Percentiles rank a stretch among this genome's conserved stretches.
These are phyloP conservation scores for Hericium rajendrae DNA, from an alignment of 768 basidiomycete species.

Conservation along the genomic window DNA sequence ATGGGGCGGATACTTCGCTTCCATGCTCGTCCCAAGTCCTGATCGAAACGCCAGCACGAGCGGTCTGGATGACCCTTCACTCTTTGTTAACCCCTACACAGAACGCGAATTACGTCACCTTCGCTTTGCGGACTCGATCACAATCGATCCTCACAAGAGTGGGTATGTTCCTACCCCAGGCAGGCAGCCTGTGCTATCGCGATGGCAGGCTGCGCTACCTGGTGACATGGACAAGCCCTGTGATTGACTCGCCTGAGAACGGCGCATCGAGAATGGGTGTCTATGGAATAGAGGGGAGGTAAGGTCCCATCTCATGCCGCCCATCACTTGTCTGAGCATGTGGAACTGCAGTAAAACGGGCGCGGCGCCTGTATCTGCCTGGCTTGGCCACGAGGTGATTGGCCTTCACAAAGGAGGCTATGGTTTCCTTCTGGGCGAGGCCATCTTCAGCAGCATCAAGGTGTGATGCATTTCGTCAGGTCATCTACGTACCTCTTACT, in stretches of 20 bases:
- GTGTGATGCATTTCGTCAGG: conserved; percentile 16
- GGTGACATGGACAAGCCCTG: conserved; percentile 29
- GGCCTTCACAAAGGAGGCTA: conserved; percentile 31
- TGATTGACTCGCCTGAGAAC: conserved; percentile 21
- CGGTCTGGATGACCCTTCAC: conserved; percentile 15
- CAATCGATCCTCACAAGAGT: conserved; percentile 33
- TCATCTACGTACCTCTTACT: not conserved
- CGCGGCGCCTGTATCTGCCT: conserved; percentile 30
- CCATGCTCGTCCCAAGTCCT: conserved; percentile 18
- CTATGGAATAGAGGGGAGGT: conserved; percentile 43
- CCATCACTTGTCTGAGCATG: not conserved
- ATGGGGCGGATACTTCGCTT: conserved; percentile 38
- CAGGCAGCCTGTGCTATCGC: conserved; percentile 31
- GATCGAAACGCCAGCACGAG: not conserved
- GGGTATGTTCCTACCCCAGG: conserved; percentile 37
- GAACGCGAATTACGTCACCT: conserved; percentile 20
- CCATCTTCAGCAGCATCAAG: conserved; percentile 25
- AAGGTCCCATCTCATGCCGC: not conserved
- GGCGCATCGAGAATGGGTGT: conserved; percentile 28
- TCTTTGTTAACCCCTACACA: conserved; percentile 22
- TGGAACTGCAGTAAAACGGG: conserved; percentile 32
- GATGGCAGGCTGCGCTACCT: conserved; percentile 29
- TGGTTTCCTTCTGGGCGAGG: conserved; percentile 31
- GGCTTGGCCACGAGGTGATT: conserved; percentile 28
- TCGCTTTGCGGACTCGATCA: conserved; percentile 28